These are phyloP conservation scores for Entophlyctis luteolus DNA, from an alignment of 192 early-diverging fungal genomes.

Conservation along the genomic window DNA sequence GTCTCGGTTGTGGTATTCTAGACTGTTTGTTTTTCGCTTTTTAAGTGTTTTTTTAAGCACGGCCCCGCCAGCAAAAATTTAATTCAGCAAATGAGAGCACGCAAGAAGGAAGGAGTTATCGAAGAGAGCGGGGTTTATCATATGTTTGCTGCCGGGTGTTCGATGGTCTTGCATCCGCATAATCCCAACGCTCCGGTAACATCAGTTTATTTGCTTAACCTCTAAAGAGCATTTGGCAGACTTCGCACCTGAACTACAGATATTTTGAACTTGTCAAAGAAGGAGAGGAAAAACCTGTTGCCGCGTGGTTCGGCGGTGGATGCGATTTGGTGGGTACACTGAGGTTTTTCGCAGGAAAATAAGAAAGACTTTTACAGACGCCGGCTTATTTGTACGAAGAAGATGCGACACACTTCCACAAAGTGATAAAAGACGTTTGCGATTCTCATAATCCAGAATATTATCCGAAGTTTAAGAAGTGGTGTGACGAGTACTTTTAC, in stretches of 20 bases:
- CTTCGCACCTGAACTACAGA: constrained; percentile 93
- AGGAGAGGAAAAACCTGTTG: constrained; percentile 59
- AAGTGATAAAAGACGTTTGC: constrained; percentile 85
- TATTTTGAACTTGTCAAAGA: constrained; percentile 85
- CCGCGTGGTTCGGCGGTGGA: constrained; percentile 96
- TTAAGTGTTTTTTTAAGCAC: constrained; percentile 5
- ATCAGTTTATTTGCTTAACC: background rate
- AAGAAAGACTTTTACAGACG: constrained; percentile 59
- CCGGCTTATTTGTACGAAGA: constrained; percentile 86
- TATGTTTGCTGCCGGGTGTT: constrained; percentile 84
- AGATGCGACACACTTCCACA: constrained; percentile 92
- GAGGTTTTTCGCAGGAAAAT: too few species aligned
- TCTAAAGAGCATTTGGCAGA: constrained; percentile 28
- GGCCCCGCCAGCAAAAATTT: constrained; percentile 61
- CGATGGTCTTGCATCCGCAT: constrained; percentile 88
- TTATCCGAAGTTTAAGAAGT: constrained; percentile 89
- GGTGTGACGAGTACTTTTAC: constrained; percentile 95
- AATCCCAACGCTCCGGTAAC: constrained; percentile 86
- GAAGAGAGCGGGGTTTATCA: constrained; percentile 34
- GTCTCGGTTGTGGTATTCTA: constrained; percentile 68
- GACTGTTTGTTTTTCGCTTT: background rate
- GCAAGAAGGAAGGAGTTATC: constrained; percentile 58
- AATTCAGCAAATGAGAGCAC: constrained; percentile 91
- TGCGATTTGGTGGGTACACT: constrained; percentile 64
- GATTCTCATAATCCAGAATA: constrained; percentile 78